Percentiles rank a stretch among this genome's conserved stretches.
Evolutionary conservation across 345 rosid species (phyloP).

Genomic region (Firmiana major): DNA sequence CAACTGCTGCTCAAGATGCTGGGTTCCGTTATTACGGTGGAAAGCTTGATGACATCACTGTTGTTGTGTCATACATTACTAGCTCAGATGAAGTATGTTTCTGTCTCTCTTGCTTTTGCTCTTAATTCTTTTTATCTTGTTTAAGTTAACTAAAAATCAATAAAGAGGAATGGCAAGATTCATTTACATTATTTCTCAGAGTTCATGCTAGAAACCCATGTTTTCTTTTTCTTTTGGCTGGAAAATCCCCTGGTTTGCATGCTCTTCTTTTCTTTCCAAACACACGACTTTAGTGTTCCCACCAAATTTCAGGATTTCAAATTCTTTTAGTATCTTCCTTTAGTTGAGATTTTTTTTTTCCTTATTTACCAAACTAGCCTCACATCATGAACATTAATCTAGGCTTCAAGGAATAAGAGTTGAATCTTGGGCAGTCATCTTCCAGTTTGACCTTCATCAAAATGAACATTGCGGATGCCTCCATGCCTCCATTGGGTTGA

Average conservation of each 20-base stretch:
- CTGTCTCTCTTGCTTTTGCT: background rate
- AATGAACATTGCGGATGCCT: background rate
- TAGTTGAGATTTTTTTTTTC: background rate
- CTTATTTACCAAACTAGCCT: background rate
- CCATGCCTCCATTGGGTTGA: background rate
- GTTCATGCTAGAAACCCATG: background rate
- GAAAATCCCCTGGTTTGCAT: background rate
- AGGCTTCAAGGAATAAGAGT: conserved; percentile 2
- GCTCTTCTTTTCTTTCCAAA: background rate
- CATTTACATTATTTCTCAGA: background rate
- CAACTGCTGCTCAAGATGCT: conserved; percentile 98
- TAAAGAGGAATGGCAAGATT: background rate
- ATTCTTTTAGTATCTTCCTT: background rate
- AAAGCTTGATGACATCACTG: conserved; percentile 98
- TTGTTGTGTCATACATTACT: conserved; percentile 78
- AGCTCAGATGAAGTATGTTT: conserved; percentile 40
- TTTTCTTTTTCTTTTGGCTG: background rate
- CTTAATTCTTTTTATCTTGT: background rate
- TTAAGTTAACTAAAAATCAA: background rate
- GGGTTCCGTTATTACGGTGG: conserved; percentile 98
- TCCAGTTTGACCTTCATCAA: background rate
- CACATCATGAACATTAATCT: background rate
- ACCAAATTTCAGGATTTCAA: background rate
- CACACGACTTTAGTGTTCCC: background rate
- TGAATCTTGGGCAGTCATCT: conserved; percentile 3